Base-by-base conservation (phyloP, 768 basidiomycete genomes). In the Mrakia frigida region DNA sequence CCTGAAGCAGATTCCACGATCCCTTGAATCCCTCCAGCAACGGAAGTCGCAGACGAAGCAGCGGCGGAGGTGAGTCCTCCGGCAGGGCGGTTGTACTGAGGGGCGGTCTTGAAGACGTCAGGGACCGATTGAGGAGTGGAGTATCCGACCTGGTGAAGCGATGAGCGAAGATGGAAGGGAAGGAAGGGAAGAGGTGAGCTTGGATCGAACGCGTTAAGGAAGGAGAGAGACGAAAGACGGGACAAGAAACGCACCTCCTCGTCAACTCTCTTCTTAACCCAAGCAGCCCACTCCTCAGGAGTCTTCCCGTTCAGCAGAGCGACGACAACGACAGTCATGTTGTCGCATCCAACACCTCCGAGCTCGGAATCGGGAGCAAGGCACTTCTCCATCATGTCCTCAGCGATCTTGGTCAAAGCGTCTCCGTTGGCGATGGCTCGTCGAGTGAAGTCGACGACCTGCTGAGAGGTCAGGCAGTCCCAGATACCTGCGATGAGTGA, bases 311-410 rank as follows among this genome's bases (percentile, higher is more conserved):
- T 88, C 43, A 95, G 87, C 63, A 99, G 83, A 10, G 93, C 97
- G 75, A 98, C 88, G 72, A 99, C 88, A 80, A 98, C 87, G 69
- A 97, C 86, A 0, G 97, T 99, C 97, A 99, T 99, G 85, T 99
- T 98, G 85, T 99, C 97, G 83, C 96, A 98, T 28, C 97, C 97
- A 79, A 98, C 92, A 18, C 97, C 97, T 68, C 92, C 92, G 50
- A 91, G 91, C 33, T 91, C 90, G 1, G 92, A 92, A 82, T 97
- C 94, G 0, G 95, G 95, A 33, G 97, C 95, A 67, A 98, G 87
- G 81, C 97, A 98, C 80, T 91, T 90, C 77, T 93, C 91, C 84
- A 95, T 96, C 79, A 98, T 89, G 81, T 89, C 87, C 83, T 96
- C 93, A 80, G 91, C 89, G 77, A 98, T 92, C 82, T 94, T 90